Evolutionary conservation across 75 land plant genomes (phyloP).

Genomic region (Pseudotsuga menziesii): DNA sequence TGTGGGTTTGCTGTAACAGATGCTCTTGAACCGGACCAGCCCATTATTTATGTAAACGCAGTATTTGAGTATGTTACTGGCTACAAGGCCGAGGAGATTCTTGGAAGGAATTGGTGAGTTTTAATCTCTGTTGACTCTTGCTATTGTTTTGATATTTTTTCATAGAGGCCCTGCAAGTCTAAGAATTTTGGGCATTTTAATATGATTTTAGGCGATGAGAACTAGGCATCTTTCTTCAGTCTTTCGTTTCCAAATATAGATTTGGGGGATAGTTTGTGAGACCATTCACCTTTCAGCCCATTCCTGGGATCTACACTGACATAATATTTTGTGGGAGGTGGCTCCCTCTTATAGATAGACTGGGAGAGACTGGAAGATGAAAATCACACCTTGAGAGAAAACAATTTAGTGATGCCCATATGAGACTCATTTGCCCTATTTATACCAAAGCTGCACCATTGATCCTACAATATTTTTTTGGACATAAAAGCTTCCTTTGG

Average conservation of each 20-base stretch:
- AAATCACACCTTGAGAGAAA: no score
- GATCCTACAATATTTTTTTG: no score
- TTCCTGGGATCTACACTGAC: background rate
- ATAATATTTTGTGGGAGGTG: background rate
- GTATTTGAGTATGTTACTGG: constrained; percentile 81
- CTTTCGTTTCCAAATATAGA: background rate
- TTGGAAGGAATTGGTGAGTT: constrained; percentile 79
- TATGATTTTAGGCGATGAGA: background rate
- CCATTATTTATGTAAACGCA: constrained; percentile 82
- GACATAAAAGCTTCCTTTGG: no score
- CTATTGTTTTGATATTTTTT: background rate
- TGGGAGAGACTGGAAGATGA: no score
- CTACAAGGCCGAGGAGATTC: constrained; percentile 82
- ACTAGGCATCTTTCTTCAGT: background rate
- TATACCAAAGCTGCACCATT: no score
- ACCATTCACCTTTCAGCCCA: background rate
- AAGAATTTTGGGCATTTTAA: background rate
- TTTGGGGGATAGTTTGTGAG: no score
- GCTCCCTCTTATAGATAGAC: background rate
- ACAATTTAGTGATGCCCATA: no score
- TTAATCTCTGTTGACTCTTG: background rate
- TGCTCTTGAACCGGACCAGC: constrained; percentile 68
- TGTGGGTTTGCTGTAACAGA: constrained; percentile 69
- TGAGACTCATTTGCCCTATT: no score
- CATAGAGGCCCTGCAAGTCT: background rate